These are phyloP conservation scores for Tirmania nivea DNA, from an alignment of 495 filamentous ascomycete genomes.

Conservation along the genomic window DNA sequence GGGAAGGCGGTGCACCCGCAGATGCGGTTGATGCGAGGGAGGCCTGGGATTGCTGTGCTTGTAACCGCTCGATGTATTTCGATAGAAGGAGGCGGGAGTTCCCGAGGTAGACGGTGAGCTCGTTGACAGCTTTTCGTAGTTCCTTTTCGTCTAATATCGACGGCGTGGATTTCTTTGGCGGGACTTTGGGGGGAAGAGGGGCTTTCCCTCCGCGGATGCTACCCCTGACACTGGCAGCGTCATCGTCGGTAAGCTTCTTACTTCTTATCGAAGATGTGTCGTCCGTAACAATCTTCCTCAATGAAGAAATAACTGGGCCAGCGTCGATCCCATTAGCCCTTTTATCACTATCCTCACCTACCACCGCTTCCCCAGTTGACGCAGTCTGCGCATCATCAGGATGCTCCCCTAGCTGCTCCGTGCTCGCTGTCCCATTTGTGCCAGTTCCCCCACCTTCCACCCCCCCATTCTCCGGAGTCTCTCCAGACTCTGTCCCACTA, in stretches of 20 bases:
- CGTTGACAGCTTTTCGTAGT: constrained; percentile 52
- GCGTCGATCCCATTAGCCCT: not conserved
- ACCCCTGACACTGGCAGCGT: constrained; percentile 4
- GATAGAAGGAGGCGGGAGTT: constrained; percentile 65
- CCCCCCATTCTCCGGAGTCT: not conserved
- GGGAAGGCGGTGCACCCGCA: not conserved
- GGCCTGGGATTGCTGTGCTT: constrained; percentile 34
- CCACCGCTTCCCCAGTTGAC: not conserved
- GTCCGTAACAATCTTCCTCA: constrained; percentile 23
- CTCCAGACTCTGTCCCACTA: constrained; percentile 7
- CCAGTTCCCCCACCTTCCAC: not conserved
- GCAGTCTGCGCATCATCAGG: not conserved
- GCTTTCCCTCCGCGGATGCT: not conserved
- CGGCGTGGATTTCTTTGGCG: not conserved
- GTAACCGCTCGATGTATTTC: constrained; percentile 32
- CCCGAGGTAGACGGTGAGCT: constrained; percentile 65
- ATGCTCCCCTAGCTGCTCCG: not conserved
- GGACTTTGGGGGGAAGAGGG: not conserved
- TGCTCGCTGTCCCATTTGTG: not conserved
- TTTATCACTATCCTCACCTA: not conserved
- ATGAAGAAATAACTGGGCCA: constrained; percentile 9
- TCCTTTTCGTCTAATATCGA: constrained; percentile 42
- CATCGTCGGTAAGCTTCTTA: constrained; percentile 1
- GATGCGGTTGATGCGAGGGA: constrained; percentile 3
- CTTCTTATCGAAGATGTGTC: not conserved